Evolutionary conservation across 352 stramenopile genomes (phyloP), one percentile per base, ranked within the genome.

Genomic region (Elongisporangium anandrum): DNA sequence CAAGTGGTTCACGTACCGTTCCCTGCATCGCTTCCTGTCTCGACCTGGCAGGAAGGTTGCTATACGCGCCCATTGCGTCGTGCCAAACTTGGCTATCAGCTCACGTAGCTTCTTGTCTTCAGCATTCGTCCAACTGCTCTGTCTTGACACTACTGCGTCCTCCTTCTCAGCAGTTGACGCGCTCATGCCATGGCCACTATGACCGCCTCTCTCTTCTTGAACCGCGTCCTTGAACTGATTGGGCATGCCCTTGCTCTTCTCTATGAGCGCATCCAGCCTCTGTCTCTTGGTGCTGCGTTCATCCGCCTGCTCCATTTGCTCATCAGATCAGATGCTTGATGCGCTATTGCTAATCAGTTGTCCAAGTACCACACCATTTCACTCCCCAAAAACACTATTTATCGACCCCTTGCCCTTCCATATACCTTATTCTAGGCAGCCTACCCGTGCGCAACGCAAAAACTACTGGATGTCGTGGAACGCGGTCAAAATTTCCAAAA

Each of bases 1-100:
- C 47, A 91, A 53, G 59, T 90, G 77, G 58, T 94, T 91, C 34
- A 88, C 66, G 22, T 73, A 94, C n/a, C 85, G 65, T 53, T 94
- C 85, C 0, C 85, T 75, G 50, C 80, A 91, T 6, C 81, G 67
- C 62, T 92, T 94, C 19, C 85, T 79, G 39, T 88, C 72, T 20
- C 71, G 69, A 3, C 49, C 59, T 4, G 73, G 66, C 12, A 92
- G 76, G 15, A 79, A 45, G 39, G 15, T 13, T 0, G 77, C 75
- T 13, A 88, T 72, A n/a, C 49, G 34, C 13, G 70, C 63, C 78
- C 78, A 89, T 16, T 78, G 61, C 9, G 26, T 24, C 0, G 16
- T 41, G 1, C 79, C 77, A 24, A 77, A 26, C 24, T 68, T 48
- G 0, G 57, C 39, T n/a, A 92, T 79, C 17, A 91, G 58, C 6